Base-by-base conservation (phyloP, 2,329 filamentous ascomycete genomes). In the Didymella arachidicola region DNA sequence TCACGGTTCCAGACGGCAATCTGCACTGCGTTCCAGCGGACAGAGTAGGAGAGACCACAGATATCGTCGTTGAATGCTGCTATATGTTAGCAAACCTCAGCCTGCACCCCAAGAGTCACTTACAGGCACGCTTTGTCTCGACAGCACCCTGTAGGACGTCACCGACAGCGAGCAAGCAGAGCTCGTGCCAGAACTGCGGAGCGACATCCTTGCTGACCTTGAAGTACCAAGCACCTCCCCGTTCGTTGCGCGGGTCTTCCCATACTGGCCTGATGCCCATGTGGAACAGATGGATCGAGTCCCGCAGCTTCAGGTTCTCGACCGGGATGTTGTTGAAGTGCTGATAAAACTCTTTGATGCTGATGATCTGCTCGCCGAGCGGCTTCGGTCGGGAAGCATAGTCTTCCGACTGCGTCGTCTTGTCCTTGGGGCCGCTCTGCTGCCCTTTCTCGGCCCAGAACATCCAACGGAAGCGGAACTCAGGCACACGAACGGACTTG, bases 1-100 rank as follows among this genome's bases (percentile, higher is more conserved):
- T 96, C 90, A 62, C 95, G 91, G 80, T 97, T 95, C 94, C 94
- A 98, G 72, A 98, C 86, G 68, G 91, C 90, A 74, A 97, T 89
- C 63, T 97, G 86, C 75, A 94, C 89, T 29, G 89, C 90, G 79
- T 93, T 96, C 84, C 95, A 96, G 70, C 93, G 89, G 57, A 94
- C 91, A 1, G 90, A 93, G 64, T 95, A 87, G 41, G 91, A 92
- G 45, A 97, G 88, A 49, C 94, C 94, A 75, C 93, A 95, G 68
- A 98, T 84, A 67, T 87, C 90, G 74, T 96, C 92, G 75, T 91
- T 92, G 71, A 83, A 82, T 1, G 72, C 75, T 77, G 39, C 25
- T 16, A 8, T 39, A 18, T 22, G 12, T 53, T 36, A 65, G 53
- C 29, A 14, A 4, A 18, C 1, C n/a, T 11, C 11, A 16, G 26